Base-by-base conservation (phyloP, 2,329 filamentous ascomycete species). In the Talaromyces sp. region DNA sequence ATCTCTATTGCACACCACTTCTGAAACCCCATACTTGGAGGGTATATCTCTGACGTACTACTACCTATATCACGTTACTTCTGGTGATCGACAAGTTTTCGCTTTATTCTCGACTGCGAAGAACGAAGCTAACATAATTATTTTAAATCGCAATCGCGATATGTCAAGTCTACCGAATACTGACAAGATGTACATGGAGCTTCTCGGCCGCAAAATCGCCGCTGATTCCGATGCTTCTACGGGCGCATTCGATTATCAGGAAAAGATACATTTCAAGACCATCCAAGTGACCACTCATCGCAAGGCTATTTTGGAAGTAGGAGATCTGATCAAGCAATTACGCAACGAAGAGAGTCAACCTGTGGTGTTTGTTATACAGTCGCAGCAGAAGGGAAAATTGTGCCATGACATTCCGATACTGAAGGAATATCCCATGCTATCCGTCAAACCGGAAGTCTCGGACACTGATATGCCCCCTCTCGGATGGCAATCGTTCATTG, bases 21-120 rank as follows among this genome's bases (percentile, higher is more conserved):
- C 84, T 0, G 90, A 92, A 72, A 82, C 85, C 56, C 85, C 89
- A 0, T 99, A 99, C 72, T 87, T 99, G 2, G 86, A 89, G 19
- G 85, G 89, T 2, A 87, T 89, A 0, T 84, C 87, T 0, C 83
- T 98, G 74, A 89, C 89, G 22, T 99, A 96, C 74, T 84, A 98
- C 62, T 97, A 95, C 73, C 82, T 99, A 33, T 97, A 97, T 65
- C 95, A 99, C 77, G 90, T 99, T 73, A 89, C 90, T 52, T 89
- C 93, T 13, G 93, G 93, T 3, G 94, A 99, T 65, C 87, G 92
- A 41, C 93, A 99, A 73, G 89, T 99, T 61, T 98, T 97, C 75
- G 93, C 92, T 0, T 77, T 99, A 5, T 97, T 99, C 77, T 98
- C 94, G 0, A 94, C 92, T 0, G 87, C 87, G 0, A 89, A 86